A percentile compares a stretch with the other conserved stretches of the same genome.
Conservation (phyloP, 305 asterid genomes). For the Fraxinus sp. region DNA sequence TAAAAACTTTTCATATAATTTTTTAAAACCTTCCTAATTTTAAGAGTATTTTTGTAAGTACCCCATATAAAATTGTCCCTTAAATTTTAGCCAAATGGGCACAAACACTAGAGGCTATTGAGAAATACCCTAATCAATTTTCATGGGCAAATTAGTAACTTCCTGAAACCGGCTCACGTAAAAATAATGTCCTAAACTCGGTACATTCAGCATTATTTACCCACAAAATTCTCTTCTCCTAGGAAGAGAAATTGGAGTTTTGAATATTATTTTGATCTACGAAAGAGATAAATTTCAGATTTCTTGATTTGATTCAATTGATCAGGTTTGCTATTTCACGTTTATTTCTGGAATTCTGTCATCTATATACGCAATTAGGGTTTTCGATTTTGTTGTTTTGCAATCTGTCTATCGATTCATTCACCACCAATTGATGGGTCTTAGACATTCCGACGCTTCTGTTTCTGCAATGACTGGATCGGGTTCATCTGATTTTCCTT, state of each 20-base stretch:
- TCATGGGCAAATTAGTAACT: too few relatives aligned
- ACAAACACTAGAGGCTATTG: too few relatives aligned
- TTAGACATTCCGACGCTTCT: slow-evolving; percentile 11
- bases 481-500: slow-evolving; percentile 7
- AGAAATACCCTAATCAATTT: too few relatives aligned
- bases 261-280: not conserved
- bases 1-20: too few relatives aligned
- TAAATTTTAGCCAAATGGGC: too few relatives aligned
- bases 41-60: too few relatives aligned
- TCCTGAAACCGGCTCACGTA: too few relatives aligned
- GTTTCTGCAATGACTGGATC: slow-evolving; percentile 8
- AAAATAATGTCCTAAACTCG: too few relatives aligned
- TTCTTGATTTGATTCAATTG: not conserved
- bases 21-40: too few relatives aligned
- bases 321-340: not conserved
- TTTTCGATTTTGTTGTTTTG: not conserved
- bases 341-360: not conserved
- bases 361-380: not conserved
- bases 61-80: too few relatives aligned
- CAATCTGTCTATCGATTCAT: not conserved
- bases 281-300: not conserved
- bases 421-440: not conserved
- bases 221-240: too few relatives aligned
- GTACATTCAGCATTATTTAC: too few relatives aligned
- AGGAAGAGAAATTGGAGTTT: not conserved